Evolutionary conservation across 441 rosid species (phyloP).

Genomic region (Pelargonium australe): DNA sequence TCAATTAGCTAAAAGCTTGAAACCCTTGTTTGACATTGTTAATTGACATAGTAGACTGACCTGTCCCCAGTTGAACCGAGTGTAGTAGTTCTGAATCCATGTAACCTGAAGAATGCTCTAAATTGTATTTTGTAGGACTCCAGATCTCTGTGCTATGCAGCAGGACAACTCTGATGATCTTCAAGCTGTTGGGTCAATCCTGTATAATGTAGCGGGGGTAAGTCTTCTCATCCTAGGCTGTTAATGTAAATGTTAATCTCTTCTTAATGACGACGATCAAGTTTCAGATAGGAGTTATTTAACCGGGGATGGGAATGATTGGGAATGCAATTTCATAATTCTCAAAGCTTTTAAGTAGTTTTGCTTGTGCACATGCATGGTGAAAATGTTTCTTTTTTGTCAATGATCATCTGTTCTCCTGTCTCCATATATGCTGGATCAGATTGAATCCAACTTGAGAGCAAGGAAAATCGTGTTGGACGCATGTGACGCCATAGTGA

Average conservation of each 20-base stretch:
- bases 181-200: conserved; percentile 49
- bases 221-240: conserved; percentile 4
- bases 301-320: no score
- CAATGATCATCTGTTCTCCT: neutral
- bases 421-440: conserved; percentile 1
- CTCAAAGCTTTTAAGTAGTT: no score
- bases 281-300: no score
- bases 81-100: neutral
- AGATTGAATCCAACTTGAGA: conserved; percentile 48
- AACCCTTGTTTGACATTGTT: neutral
- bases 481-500: conserved; percentile 62
- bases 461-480: conserved; percentile 48
- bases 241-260: neutral
- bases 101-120: conserved; percentile 8
- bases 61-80: neutral
- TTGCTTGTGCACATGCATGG: neutral
- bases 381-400: neutral
- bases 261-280: neutral
- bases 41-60: neutral
- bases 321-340: no score
- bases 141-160: conserved; percentile 62
- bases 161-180: conserved; percentile 64
- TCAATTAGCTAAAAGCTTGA: neutral
- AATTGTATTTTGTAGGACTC: conserved; percentile 41
- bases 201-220: conserved; percentile 49